Evolutionary conservation across 768 basidiomycete species (phyloP).

Genomic region (Xerocomellus intermedius): DNA sequence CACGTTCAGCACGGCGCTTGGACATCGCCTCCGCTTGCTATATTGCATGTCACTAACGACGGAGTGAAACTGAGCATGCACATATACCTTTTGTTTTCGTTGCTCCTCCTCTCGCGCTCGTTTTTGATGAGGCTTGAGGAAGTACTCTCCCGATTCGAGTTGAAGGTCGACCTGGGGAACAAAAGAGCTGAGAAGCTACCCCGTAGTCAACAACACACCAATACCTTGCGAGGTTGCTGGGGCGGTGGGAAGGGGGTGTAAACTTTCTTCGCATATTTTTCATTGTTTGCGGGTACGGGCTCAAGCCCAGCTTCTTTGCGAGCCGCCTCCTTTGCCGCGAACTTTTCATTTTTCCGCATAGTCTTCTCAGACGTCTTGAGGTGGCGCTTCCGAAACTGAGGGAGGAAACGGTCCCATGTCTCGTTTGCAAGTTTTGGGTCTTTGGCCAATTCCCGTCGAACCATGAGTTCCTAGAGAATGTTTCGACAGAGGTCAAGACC

Average conservation of each 20-base stretch:
- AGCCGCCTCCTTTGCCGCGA: constrained; percentile 59
- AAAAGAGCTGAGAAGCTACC: constrained; percentile 6
- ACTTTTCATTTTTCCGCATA: constrained; percentile 76
- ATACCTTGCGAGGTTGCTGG: constrained; percentile 88
- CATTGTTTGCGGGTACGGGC: constrained; percentile 36
- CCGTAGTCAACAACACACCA: constrained; percentile 1
- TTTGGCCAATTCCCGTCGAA: constrained; percentile 94
- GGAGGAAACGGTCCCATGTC: constrained; percentile 96
- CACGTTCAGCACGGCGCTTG: constrained; percentile 74
- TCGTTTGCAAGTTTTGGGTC: constrained; percentile 94
- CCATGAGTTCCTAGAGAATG: constrained; percentile 85
- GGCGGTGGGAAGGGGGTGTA: constrained; percentile 99
- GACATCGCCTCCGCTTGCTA: constrained; percentile 80
- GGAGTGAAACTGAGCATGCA: neutral
- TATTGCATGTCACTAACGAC: neutral
- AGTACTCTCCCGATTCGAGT: constrained; percentile 96
- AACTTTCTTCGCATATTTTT: constrained; percentile 74
- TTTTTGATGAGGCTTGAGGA: constrained; percentile 90
- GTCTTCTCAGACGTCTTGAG: constrained; percentile 95
- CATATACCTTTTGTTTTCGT: constrained; percentile 62
- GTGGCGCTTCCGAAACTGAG: constrained; percentile 91
- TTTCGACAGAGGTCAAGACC: neutral
- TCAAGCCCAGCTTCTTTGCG: constrained; percentile 66
- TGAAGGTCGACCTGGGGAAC: constrained; percentile 76
- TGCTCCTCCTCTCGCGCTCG: constrained; percentile 68